Evolutionary conservation across 2,329 filamentous ascomycete genomes (phyloP).

Genomic region (Chlorencoelia australis): DNA sequence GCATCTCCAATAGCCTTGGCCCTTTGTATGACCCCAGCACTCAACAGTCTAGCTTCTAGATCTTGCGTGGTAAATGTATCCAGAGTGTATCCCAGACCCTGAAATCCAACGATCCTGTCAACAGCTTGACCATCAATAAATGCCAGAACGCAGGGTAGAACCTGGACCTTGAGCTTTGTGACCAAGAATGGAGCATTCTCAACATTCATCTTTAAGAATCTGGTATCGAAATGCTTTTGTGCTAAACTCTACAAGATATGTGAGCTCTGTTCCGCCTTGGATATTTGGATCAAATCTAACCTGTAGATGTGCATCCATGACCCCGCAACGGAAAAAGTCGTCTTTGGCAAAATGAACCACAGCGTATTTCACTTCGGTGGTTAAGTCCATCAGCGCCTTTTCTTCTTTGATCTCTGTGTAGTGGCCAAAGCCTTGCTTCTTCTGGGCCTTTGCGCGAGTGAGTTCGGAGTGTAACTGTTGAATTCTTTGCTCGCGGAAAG

Average conservation of each 20-base stretch:
- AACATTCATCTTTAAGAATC: slow-evolving; percentile 47
- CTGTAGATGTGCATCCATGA: slow-evolving; percentile 32
- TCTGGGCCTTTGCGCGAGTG: slow-evolving; percentile 39
- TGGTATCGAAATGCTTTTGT: slow-evolving; percentile 46
- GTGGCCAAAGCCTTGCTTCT: slow-evolving; percentile 39
- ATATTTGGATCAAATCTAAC: slow-evolving; percentile 7
- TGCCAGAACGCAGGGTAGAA: slow-evolving; percentile 47
- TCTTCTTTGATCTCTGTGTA: slow-evolving; percentile 48
- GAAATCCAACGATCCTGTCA: slow-evolving; percentile 49
- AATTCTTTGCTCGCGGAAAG: slow-evolving; percentile 45
- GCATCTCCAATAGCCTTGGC: slow-evolving; percentile 40
- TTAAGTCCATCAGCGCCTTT: slow-evolving; percentile 42
- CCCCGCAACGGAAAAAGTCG: slow-evolving; percentile 32
- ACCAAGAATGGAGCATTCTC: slow-evolving; percentile 50
- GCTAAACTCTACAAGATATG: slow-evolving; percentile 34
- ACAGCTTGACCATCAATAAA: slow-evolving; percentile 45
- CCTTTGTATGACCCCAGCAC: slow-evolving; percentile 40
- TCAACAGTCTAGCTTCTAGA: slow-evolving; percentile 41
- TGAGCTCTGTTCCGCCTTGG: slow-evolving; percentile 1
- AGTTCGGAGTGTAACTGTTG: slow-evolving; percentile 48
- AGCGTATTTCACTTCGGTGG: slow-evolving; percentile 29
- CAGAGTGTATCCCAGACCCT: slow-evolving; percentile 40
- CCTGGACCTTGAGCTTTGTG: slow-evolving; percentile 45
- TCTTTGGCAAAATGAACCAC: slow-evolving; percentile 33
- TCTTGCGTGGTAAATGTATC: slow-evolving; percentile 45